Conservation (phyloP, 2,329 filamentous ascomycete genomes). For the Calonectria naviculata region DNA sequence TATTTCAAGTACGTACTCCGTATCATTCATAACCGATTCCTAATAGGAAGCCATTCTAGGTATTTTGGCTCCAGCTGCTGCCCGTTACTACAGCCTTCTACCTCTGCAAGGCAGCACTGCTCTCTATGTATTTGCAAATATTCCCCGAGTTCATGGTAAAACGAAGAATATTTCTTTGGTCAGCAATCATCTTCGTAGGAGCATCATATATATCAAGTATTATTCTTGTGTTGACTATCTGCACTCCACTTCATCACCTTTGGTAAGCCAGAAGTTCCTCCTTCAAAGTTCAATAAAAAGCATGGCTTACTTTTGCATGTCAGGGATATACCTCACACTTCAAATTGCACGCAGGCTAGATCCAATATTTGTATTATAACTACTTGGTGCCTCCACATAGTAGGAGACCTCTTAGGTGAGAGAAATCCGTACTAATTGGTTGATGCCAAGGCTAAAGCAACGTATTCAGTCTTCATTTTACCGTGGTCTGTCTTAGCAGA, state of each 20-base stretch:
- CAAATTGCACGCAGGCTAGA: neutral
- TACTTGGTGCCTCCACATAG: neutral
- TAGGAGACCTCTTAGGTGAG: neutral
- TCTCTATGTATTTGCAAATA: neutral
- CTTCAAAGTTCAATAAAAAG: neutral
- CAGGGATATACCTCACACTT: neutral
- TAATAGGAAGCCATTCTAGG: neutral
- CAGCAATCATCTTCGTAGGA: neutral
- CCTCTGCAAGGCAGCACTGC: neutral
- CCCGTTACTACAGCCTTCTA: neutral
- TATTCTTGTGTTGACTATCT: neutral
- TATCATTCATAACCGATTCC: neutral
- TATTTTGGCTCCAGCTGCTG: neutral
- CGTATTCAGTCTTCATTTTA: neutral
- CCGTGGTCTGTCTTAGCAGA: neutral
- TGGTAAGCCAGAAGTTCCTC: neutral
- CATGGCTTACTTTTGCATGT: neutral
- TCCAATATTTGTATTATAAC: neutral
- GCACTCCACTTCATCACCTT: neutral
- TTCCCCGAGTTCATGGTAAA: neutral
- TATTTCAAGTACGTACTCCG: neutral
- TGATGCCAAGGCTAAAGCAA: neutral
- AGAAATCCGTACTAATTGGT: neutral
- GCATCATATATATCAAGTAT: neutral
- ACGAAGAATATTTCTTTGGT: neutral